Conservation (phyloP, 305 asterid species). For the Fraxinus latifolia region DNA sequence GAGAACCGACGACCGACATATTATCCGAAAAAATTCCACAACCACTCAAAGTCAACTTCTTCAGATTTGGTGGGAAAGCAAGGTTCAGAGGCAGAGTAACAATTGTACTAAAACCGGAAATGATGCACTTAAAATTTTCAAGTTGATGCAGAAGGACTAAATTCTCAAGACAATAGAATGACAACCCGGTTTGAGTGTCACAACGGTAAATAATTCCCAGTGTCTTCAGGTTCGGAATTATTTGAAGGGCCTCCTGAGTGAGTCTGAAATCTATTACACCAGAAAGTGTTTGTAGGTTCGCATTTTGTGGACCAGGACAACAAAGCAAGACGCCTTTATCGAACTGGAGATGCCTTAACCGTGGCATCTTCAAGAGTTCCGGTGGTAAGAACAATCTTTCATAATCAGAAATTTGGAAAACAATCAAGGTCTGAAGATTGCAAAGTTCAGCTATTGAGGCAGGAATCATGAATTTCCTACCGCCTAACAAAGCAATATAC, state of each 20-base stretch:
- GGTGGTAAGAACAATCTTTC: background rate
- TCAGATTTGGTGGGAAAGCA: background rate
- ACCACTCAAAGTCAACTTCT: background rate
- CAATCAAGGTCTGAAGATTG: background rate
- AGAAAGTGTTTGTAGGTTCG: background rate
- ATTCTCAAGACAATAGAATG: background rate
- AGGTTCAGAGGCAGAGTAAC: background rate
- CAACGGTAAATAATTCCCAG: no score
- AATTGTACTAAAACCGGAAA: background rate
- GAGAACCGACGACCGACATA: no score
- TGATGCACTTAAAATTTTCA: background rate
- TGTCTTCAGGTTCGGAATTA: no score
- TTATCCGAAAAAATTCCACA: no score
- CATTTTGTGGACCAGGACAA: background rate
- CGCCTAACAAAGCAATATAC: background rate
- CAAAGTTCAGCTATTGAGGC: background rate
- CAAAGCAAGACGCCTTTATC: background rate
- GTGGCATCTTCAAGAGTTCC: background rate
- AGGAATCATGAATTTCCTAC: background rate
- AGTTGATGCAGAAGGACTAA: background rate
- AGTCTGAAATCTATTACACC: background rate
- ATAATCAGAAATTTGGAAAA: background rate
- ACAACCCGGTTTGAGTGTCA: no score
- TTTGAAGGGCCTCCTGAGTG: background rate
- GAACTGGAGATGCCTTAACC: background rate